phyloP scores from a whole-genome alignment of 2,329 filamentous ascomycete species.

The Capronia coronata region DNA sequence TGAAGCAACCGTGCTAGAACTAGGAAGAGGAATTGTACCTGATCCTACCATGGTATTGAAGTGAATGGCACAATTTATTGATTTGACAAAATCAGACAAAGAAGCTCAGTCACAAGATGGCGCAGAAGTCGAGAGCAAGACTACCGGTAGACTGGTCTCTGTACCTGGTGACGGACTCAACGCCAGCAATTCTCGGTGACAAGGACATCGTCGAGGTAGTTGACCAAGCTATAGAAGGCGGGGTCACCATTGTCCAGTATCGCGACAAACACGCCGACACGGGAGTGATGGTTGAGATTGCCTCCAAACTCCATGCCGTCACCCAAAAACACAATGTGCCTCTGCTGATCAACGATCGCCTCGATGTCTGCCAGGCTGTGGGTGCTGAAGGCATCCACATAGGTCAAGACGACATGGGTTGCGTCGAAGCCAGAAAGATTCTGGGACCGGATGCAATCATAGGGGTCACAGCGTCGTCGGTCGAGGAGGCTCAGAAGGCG shows the following conservation, averaged over 20 bases:
- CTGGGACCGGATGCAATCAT: conserved; percentile 75
- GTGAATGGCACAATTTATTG: neutral
- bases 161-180: conserved; percentile 91
- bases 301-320: conserved; percentile 62
- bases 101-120: conserved; percentile 17
- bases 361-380: conserved; percentile 79
- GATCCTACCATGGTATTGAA: neutral
- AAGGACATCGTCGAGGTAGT: conserved; percentile 67
- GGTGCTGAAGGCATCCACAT: conserved; percentile 89
- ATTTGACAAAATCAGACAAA: neutral
- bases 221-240: conserved; percentile 66
- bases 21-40: neutral
- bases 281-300: conserved; percentile 62
- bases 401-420: conserved; percentile 87
- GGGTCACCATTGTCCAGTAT: conserved; percentile 82
- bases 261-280: conserved; percentile 81
- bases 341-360: conserved; percentile 84
- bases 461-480: conserved; percentile 73
- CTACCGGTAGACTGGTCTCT: conserved; percentile 63
- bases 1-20: no score
- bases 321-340: conserved; percentile 65
- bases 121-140: conserved; percentile 32
- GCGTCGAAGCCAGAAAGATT: conserved; percentile 60
- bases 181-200: conserved; percentile 69
- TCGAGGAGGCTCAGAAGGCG: conserved; percentile 65